Evolutionary conservation across 345 rosid genomes (phyloP).

Genomic region (Corymbia maculata): DNA sequence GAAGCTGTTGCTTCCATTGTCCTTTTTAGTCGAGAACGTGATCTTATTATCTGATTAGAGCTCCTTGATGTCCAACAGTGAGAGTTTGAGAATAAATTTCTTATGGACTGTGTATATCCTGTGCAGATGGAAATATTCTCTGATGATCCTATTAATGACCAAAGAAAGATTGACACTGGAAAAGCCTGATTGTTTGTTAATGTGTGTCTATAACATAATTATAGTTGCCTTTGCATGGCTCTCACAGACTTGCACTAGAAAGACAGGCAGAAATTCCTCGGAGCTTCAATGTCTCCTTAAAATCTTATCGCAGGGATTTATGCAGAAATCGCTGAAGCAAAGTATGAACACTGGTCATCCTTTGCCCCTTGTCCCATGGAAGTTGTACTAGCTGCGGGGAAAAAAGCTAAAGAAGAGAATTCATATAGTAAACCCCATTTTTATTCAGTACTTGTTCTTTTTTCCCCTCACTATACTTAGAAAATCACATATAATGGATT

Average conservation of each 20-base stretch:
- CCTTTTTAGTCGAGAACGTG: not conserved
- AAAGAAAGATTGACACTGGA: not conserved
- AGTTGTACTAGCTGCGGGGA: constrained; percentile 64
- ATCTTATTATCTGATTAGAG: not conserved
- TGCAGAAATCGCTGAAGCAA: constrained; percentile 66
- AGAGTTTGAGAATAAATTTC: not conserved
- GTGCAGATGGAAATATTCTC: not conserved
- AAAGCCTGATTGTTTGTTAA: not conserved
- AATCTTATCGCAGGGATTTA: constrained; percentile 49
- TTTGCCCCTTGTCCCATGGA: constrained; percentile 82
- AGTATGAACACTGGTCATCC: constrained; percentile 75
- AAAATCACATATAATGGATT: not conserved
- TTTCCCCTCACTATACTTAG: not conserved
- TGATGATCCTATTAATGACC: not conserved
- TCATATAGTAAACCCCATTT: constrained; percentile 18
- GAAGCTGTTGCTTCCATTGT: not conserved
- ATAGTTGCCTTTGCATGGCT: not conserved
- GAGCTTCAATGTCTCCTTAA: not conserved
- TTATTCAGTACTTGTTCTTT: not conserved
- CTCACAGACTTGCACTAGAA: not conserved
- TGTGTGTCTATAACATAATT: not conserved
- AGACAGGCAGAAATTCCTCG: not conserved
- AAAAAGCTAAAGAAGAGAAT: constrained; percentile 46
- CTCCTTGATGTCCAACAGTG: not conserved
- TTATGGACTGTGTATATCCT: not conserved